Evolutionary conservation across 2,329 filamentous ascomycete species (phyloP), one percentile per base, ranked within the genome.

Genomic region (Sporothrix pallida): DNA sequence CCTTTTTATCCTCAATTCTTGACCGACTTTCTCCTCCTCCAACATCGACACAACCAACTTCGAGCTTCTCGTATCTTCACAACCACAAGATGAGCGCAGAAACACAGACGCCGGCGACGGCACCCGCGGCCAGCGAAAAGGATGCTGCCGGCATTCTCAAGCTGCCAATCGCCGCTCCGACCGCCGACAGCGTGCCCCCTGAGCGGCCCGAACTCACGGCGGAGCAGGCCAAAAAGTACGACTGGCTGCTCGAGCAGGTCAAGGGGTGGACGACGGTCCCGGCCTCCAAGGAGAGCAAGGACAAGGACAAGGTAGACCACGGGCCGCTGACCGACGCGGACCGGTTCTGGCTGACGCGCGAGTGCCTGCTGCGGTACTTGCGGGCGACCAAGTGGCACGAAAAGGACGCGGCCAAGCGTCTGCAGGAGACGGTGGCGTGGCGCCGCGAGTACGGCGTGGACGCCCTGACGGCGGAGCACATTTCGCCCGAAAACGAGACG

Each of bases 401-500:
- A 69, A 84, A 89, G 60, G 90, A 95, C 67, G 90, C 96, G 9
- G 87, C 91, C 77, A 92, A 91, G 80, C 92, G 96, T n/a, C 83
- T 98, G 56, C 90, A 91, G 77, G 88, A 88, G 62, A 98, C 95
- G 0, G 84, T 98, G 73, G 87, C 89, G 75, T 99, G 96, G 96
- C 90, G 96, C 65, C 89, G 95, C 73, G 94, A 97, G 80, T 99
- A 97, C 80, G 94, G 94, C 67, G 86, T 97, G 73, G 89, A 93
- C 75, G 90, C 88, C 71, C 88, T 94, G 79, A 95, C 93, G 0
- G 86, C 92, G 10, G 95, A 98, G 9, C 92, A 97, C 83, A 95
- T 98, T 79, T 94, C 92, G 0, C 90, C 93, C 13, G 96, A 99
- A 85, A 97, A 98, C 82, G 94, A 95, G 84, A 98, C 95, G 10